These are phyloP conservation scores for Cutaneotrichosporon cutaneum DNA, from an alignment of 1,284 basidiomycete genomes.

Conservation along the genomic window DNA sequence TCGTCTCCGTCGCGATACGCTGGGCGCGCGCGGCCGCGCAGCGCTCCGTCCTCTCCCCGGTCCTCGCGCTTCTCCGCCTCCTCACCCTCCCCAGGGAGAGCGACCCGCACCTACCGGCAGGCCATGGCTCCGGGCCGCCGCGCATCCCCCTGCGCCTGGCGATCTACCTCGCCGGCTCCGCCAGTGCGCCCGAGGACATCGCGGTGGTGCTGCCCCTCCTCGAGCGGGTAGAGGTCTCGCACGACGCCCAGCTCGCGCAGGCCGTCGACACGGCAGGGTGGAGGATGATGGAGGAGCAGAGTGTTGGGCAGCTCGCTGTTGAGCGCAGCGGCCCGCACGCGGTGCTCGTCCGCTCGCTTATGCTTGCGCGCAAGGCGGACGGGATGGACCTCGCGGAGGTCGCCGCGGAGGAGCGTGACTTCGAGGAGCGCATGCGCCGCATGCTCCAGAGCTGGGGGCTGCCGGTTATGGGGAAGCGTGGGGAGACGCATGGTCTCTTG, in stretches of 20 bases:
- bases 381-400: neutral
- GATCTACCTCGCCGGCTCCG: conserved; percentile 11
- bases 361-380: neutral
- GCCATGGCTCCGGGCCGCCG: neutral
- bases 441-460: neutral
- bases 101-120: neutral
- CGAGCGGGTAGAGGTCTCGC: neutral
- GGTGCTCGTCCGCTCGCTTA: neutral
- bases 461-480: neutral
- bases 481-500: neutral
- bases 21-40: conserved; percentile 4
- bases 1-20: conserved; percentile 7
- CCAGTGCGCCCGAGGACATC: conserved; percentile 15
- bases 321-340: neutral
- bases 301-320: neutral
- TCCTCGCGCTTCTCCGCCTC: neutral
- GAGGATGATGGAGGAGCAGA: neutral
- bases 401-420: neutral
- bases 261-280: neutral
- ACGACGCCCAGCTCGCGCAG: neutral
- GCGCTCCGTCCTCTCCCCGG: neutral
- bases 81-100: neutral
- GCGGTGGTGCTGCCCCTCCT: conserved; percentile 5
- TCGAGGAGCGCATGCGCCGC: neutral
- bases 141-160: neutral